A percentile compares a stretch with the other conserved stretches of the same genome.
Conservation (phyloP, 805 yeast species). For the Wickerhamiella brachini region DNA sequence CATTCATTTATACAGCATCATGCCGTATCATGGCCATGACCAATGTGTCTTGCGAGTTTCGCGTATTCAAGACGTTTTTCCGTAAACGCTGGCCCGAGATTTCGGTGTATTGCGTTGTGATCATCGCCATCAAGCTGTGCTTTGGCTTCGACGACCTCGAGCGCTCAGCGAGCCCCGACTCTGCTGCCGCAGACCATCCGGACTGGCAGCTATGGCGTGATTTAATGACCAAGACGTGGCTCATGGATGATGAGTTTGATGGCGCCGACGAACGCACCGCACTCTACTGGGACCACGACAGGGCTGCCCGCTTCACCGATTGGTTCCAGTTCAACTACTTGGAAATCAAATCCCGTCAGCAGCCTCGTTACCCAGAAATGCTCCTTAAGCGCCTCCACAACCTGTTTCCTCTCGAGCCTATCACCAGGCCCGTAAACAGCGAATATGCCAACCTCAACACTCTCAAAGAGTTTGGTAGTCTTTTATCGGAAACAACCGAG, state of each 20-base stretch:
- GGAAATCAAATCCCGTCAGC: background rate
- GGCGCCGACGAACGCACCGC: constrained; percentile 27
- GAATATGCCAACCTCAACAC: constrained; percentile 3
- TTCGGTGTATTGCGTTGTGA: constrained; percentile 7
- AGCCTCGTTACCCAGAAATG: background rate
- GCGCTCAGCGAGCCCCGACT: constrained; percentile 1
- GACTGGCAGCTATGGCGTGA: constrained; percentile 26
- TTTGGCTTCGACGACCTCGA: constrained; percentile 18
- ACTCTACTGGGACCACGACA: constrained; percentile 35
- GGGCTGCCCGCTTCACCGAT: constrained; percentile 2
- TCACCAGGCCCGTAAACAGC: background rate
- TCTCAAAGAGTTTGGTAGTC: constrained; percentile 5
- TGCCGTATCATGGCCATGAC: constrained; percentile 17
- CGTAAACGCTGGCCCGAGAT: constrained; percentile 4
- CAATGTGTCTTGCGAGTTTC: background rate
- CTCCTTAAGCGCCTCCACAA: constrained; percentile 9
- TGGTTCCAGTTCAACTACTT: background rate
- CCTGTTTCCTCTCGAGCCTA: constrained; percentile 15
- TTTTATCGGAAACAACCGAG: constrained; percentile 2
- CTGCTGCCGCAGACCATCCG: constrained; percentile 10
- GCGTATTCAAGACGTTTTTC: background rate
- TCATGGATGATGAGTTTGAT: constrained; percentile 14
- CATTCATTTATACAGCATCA: constrained; percentile 32
- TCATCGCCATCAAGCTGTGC: constrained; percentile 10
- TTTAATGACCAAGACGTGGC: constrained; percentile 19